Evolutionary conservation across 192 early-diverging fungal genomes (phyloP), one percentile per base, ranked within the genome.

Genomic region (Umbelopsis sp.): DNA sequence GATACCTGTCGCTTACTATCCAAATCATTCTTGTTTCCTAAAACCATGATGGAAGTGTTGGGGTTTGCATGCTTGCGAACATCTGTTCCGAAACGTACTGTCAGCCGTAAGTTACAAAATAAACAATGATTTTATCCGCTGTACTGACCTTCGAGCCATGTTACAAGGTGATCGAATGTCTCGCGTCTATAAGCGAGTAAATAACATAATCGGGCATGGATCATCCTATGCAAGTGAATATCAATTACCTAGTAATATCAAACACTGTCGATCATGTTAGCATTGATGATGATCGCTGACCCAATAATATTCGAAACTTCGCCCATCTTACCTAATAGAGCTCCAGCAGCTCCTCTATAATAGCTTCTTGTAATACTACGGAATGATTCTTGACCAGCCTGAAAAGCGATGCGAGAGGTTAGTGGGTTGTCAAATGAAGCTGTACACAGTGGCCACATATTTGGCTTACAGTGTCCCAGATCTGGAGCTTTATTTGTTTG

Each of bases 11-110:
- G 88, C 20, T 66, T 49, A 30, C 81, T 81, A 16, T 91, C 91
- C n/a, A 96, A 79, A 78, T 97, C 95, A 64, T 88, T 90, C 76
- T 98, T 98, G 85, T 97, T 97, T 51, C 94, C 96, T 58, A 98
- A 90, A 15, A 98, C 81, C 73, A 94, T 91, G 64, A 93, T 93
- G 2, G 91, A 93, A 12, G 95, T 96, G 55, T 95, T 89, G 48
- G 93, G 89, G 70, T 95, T 95, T 37, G 93, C 93, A 74, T 97
- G 94, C 67, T 91, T 87, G 75, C 90, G 88, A 13, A 92, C 95
- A 74, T 98, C 93, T 79, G 55, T 16, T 61, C 10, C 1, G 1
- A 16, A 16, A 35, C 2, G 12, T 35, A 35, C 30, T n/a, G 27
- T 61, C 18, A 61, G 55, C 11, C 7, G 37, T 41, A 10, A 41